phyloP scores from a whole-genome alignment of 1,284 basidiomycete species.

The Leccinum colubrinum region DNA sequence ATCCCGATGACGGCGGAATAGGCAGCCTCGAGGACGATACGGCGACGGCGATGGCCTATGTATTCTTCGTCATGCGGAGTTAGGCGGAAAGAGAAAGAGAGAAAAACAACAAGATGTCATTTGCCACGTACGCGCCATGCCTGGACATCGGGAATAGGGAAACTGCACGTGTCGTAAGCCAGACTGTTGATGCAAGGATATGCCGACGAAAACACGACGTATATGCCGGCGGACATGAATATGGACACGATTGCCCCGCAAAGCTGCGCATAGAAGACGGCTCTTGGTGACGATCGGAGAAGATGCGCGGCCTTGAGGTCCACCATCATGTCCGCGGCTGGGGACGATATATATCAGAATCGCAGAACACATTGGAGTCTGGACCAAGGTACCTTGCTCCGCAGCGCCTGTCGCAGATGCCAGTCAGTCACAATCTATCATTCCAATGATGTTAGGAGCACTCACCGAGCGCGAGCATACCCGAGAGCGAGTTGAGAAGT shows the following conservation, averaged over 20 bases:
- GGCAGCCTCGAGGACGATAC: constrained; percentile 2
- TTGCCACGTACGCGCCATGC: constrained; percentile 29
- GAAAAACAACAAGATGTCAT: not conserved
- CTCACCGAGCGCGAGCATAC: constrained; percentile 1
- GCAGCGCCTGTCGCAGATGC: not conserved
- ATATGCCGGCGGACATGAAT: constrained; percentile 8
- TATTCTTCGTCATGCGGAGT: not conserved
- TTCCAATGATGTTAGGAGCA: not conserved
- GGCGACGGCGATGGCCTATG: not conserved
- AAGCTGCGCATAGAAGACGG: constrained; percentile 66
- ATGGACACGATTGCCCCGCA: constrained; percentile 4
- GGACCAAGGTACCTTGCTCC: not conserved
- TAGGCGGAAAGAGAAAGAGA: not conserved
- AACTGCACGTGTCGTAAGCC: constrained; percentile 20
- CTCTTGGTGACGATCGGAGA: constrained; percentile 63
- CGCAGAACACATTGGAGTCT: not conserved
- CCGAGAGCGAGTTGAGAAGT: not conserved
- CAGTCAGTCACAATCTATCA: not conserved
- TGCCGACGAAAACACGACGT: constrained; percentile 50
- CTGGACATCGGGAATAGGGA: constrained; percentile 22
- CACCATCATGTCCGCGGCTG: constrained; percentile 63
- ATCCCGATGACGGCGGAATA: constrained; percentile 6
- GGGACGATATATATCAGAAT: not conserved
- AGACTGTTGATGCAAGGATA: constrained; percentile 59
- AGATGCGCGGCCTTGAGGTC: constrained; percentile 72